Conservation (phyloP, 2,329 filamentous ascomycete species). For the Penicillium sp. region DNA sequence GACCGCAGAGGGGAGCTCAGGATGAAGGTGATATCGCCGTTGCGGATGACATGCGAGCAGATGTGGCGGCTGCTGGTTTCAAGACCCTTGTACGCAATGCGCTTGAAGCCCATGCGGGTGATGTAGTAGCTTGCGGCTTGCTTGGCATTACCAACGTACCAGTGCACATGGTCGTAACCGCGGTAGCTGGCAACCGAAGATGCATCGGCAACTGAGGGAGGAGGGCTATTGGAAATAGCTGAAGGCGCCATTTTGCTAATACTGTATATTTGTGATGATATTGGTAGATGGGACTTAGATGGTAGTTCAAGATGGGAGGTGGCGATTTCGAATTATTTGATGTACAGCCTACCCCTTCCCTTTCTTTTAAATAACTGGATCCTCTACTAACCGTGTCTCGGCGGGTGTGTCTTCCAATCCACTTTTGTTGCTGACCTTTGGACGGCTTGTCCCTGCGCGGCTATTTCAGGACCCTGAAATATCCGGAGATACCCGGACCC, state of each 20-base stretch:
- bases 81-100: constrained; percentile 78
- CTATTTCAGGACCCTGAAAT: constrained; percentile 11
- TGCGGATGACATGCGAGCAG: constrained; percentile 69
- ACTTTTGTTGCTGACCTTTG: constrained; percentile 3
- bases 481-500: constrained; percentile 20
- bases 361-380: constrained; percentile 5
- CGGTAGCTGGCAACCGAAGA: constrained; percentile 51
- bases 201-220: constrained; percentile 13
- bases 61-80: constrained; percentile 81
- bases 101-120: constrained; percentile 79
- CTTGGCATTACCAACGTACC: constrained; percentile 97
- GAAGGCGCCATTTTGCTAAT: constrained; percentile 29
- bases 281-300: not conserved
- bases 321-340: not conserved
- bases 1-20: constrained; percentile 55
- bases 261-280: not conserved
- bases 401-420: constrained; percentile 5
- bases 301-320: not conserved
- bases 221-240: constrained; percentile 27
- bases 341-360: not conserved
- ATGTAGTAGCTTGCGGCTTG: constrained; percentile 89
- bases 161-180: constrained; percentile 89
- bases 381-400: constrained; percentile 7
- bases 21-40: constrained; percentile 43
- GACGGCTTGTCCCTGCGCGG: not conserved